Evolutionary conservation across 2,329 filamentous ascomycete genomes (phyloP), one percentile per base, ranked within the genome.

Genomic region (Graphilbum ipis-grandicollis): DNA sequence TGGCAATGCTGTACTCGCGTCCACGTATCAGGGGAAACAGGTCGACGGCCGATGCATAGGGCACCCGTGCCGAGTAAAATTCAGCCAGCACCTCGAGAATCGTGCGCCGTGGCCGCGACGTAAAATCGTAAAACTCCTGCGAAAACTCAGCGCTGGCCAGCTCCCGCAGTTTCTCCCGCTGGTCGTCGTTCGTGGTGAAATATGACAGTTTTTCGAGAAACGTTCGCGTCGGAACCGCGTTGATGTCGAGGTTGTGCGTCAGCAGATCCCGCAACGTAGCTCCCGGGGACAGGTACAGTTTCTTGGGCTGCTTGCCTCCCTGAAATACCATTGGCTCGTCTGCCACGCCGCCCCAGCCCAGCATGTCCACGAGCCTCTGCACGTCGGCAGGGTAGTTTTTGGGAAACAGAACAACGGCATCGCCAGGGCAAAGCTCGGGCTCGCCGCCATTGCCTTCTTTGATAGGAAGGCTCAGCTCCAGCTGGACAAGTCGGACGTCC

Each of bases 121-220:
- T 90, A 52, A 98, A 98, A 57, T 98, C 88, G 59, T 83, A 96
- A 39, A 93, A 77, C 47, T 98, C 90, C 47, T 96, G 85, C 6
- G 88, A 72, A 47, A 78, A 82, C 33, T 79, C 69, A 0, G 83
- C 74, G 47, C 79, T 71, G 2, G 75, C 76, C 48, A 98, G 90
- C 51, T 98, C 90, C 9, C 79, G 56, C 0, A 98, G 68, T 2
- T 88, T 74, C 42, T 90, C 79, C 47, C 73, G 75, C 49, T 98
- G 88, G 48, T 75, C 73, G 2, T 61, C 53, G 47, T 92, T 71
- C 1, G 62, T 57, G 2, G 84, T 80, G 49, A 85, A 85, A 52
- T 84, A 74, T 1, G 79, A 71, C 38, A 94, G 71, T 17, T 74
- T 66, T 12, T 78, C 67, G 50, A 98, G 84, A 59, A 98, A 94